Percentiles rank a stretch among this genome's conserved stretches.
Evolutionary conservation across 1,284 basidiomycete species (phyloP).

Genomic region (Veloporphyrellus conicus): DNA sequence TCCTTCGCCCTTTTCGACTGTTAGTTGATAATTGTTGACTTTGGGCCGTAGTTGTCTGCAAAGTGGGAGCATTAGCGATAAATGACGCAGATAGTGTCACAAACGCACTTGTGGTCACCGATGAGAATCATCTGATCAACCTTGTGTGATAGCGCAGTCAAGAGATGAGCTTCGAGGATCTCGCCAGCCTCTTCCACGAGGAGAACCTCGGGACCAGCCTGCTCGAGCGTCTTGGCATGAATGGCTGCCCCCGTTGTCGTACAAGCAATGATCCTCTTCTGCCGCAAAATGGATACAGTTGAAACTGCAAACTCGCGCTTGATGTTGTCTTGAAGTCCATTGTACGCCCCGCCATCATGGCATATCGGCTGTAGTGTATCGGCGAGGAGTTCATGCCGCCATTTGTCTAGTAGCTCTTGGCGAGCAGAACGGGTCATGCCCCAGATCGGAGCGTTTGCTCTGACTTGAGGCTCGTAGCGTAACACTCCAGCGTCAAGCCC

Average conservation of each 20-base stretch:
- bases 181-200: constrained; percentile 69
- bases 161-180: constrained; percentile 60
- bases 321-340: constrained; percentile 36
- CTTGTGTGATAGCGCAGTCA: constrained; percentile 45
- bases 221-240: constrained; percentile 42
- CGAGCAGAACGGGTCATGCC: constrained; percentile 36
- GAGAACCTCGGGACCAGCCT: constrained; percentile 44
- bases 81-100: not conserved
- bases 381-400: constrained; percentile 38
- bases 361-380: constrained; percentile 32
- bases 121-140: constrained; percentile 54
- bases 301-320: constrained; percentile 35
- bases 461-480: constrained; percentile 28
- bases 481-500: constrained; percentile 45
- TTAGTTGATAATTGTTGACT: constrained; percentile 59
- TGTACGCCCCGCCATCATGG: constrained; percentile 37
- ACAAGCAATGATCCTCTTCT: constrained; percentile 57
- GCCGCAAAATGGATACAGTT: constrained; percentile 33
- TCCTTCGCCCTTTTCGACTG: constrained; percentile 59
- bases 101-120: constrained; percentile 62
- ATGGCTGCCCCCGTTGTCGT: constrained; percentile 67
- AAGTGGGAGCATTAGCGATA: not conserved
- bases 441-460: constrained; percentile 42
- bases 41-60: constrained; percentile 63
- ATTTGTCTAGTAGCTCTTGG: constrained; percentile 30